These are phyloP conservation scores for Botrytis cinerea DNA, from an alignment of 2,329 filamentous ascomycete species.

Conservation along the genomic window DNA sequence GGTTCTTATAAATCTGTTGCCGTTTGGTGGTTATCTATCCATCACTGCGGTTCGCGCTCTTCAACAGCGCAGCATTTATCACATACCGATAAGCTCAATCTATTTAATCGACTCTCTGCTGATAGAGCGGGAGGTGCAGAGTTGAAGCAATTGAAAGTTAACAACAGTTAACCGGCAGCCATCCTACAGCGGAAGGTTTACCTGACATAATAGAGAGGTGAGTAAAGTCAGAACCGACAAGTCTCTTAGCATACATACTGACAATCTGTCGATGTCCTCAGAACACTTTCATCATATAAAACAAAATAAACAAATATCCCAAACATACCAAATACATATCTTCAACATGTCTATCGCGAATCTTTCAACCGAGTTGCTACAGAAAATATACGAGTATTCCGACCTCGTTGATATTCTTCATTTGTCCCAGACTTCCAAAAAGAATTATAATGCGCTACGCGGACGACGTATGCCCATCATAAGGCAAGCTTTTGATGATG, in stretches of 20 bases:
- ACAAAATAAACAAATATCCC: not conserved
- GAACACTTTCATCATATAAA: constrained; percentile 11
- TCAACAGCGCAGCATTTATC: constrained; percentile 30
- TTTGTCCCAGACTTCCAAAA: constrained; percentile 38
- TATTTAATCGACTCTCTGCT: constrained; percentile 25
- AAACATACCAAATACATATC: not conserved
- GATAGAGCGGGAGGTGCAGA: not conserved
- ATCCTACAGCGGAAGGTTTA: not conserved
- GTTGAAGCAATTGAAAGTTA: not conserved
- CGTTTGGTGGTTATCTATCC: constrained; percentile 37
- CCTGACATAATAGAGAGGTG: not conserved
- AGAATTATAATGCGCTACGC: constrained; percentile 35
- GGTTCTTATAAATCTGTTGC: constrained; percentile 30
- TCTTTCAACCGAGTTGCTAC: constrained; percentile 41
- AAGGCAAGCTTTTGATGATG: constrained; percentile 35
- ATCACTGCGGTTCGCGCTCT: constrained; percentile 34
- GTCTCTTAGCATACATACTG: constrained; percentile 21
- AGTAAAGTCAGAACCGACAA: not conserved
- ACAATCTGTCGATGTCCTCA: constrained; percentile 21
- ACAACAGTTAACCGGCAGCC: not conserved
- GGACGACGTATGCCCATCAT: constrained; percentile 36
- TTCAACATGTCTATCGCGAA: constrained; percentile 36
- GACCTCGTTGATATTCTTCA: constrained; percentile 38
- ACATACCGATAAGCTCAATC: constrained; percentile 28
- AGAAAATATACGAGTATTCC: constrained; percentile 39